Percentiles rank a stretch among this genome's conserved stretches.
phyloP scores from a whole-genome alignment of 2,329 filamentous ascomycete genomes.

The Cladophialophora immunda region DNA sequence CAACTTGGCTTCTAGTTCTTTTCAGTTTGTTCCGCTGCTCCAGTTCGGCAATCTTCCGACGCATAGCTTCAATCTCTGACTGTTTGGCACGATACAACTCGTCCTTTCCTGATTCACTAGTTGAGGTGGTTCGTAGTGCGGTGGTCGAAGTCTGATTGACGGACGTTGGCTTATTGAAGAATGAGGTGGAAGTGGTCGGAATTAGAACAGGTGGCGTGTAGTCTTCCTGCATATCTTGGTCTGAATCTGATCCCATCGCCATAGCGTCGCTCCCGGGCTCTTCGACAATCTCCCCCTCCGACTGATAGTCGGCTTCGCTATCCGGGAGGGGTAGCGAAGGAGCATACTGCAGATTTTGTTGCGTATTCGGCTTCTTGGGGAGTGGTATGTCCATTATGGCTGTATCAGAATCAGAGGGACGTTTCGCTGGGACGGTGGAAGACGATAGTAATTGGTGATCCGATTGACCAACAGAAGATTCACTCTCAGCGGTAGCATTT shows the following conservation, averaged over 20 bases:
- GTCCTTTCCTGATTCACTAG: conserved; percentile 47
- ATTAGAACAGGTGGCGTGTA: conserved; percentile 23
- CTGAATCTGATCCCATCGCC: conserved; percentile 22
- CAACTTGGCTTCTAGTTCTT: conserved; percentile 47
- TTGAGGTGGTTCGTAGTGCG: conserved; percentile 3
- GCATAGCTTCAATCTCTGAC: conserved; percentile 58
- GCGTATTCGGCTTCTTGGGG: conserved; percentile 23
- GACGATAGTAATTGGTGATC: not conserved
- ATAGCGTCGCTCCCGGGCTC: conserved; percentile 25
- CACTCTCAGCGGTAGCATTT: not conserved
- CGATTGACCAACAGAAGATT: not conserved
- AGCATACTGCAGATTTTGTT: conserved; percentile 38
- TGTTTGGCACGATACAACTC: conserved; percentile 57
- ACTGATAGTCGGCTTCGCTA: conserved; percentile 26
- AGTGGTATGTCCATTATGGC: conserved; percentile 8
- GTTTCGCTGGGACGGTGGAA: conserved; percentile 17
- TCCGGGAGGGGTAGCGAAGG: not conserved
- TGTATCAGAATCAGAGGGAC: conserved; percentile 19
- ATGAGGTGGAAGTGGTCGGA: conserved; percentile 42
- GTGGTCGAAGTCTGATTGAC: conserved; percentile 9
- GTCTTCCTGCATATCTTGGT: conserved; percentile 13
- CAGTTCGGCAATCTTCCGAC: conserved; percentile 59
- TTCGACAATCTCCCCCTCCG: conserved; percentile 36
- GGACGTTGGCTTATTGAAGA: conserved; percentile 2
- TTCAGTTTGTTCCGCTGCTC: conserved; percentile 56